phyloP scores from a whole-genome alignment of 2,329 filamentous ascomycete species.

The Apiospora sp. region DNA sequence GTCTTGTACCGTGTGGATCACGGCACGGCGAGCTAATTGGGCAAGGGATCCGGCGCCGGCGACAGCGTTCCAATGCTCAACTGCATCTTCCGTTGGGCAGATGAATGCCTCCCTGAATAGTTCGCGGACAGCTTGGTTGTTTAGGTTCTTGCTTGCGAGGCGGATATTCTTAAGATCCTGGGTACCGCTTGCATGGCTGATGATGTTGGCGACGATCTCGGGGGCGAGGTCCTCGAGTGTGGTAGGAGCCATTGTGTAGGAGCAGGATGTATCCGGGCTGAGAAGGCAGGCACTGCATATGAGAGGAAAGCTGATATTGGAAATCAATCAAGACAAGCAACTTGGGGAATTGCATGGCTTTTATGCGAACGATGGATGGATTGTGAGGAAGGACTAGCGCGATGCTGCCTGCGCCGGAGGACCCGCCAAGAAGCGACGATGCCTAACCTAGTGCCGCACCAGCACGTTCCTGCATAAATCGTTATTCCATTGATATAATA shows the following conservation, averaged over 20 bases:
- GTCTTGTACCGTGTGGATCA: not conserved
- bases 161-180: not conserved
- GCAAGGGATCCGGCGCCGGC: not conserved
- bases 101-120: not conserved
- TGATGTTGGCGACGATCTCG: constrained; percentile 1
- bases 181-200: not conserved
- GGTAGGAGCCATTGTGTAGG: not conserved
- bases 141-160: not conserved
- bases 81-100: not conserved
- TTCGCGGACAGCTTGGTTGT: not conserved
- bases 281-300: not conserved
- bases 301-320: no score
- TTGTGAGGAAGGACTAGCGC: not conserved
- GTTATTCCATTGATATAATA: no score
- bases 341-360: not conserved
- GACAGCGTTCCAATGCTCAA: not conserved
- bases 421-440: not conserved
- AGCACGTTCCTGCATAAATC: not conserved
- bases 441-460: not conserved
- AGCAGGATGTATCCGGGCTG: no score
- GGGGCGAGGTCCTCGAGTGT: not conserved
- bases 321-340: not conserved
- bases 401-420: not conserved
- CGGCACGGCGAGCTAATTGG: not conserved
- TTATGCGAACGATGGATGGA: not conserved